Evolutionary conservation across 805 yeast genomes (phyloP), one percentile per base, ranked within the genome.

Genomic region (Yarrowia sp.): DNA sequence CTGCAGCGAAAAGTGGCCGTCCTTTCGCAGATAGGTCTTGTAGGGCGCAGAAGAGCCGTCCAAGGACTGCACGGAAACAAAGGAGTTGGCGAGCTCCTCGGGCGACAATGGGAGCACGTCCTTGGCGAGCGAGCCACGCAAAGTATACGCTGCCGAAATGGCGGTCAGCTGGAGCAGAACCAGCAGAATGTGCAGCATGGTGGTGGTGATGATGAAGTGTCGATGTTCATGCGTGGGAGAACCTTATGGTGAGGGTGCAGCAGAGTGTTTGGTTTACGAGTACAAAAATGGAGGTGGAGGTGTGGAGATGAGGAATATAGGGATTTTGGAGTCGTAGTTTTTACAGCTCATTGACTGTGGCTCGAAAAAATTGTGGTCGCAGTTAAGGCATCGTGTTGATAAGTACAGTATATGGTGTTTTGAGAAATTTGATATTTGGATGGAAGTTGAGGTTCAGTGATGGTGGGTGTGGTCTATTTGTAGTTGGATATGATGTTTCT

Each of bases 1-100:
- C 24, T 56, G 41, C 61, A 71, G 68, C 41, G 60, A 63, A 62
- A 72, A 70, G 10, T 59, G 62, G 21, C 69, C 70, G 19, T 64
- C 61, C 10, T 32, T 25, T 8, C 60, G 58, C 12, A 67, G 36
- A 55, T 55, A 39, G 29, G 60, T 55, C 36, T 25, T 55, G 51
- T 18, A 27, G n/a, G 47, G 5, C 12, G 22, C 14, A 7, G 29
- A 19, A 7, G 21, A 4, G 12, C 1, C 42, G 13, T 49, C 58
- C 6, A 49, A 42, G 6, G 39, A 12, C 16, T 22, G 13, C 31
- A 33, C 58, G 21, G 58, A 33, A 6, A 49, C 7, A 6, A 4
- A 49, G 4, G 58, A 22, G 39, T 24, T 24, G 21, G 58, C 41
- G 16, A 49, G 58, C 42, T 49, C 58, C n/a, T 49, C 32, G 32